Percentiles rank a stretch among this genome's conserved stretches.
phyloP scores from a whole-genome alignment of 1,284 basidiomycete species.

The Kalmanozyma brasiliensis region DNA sequence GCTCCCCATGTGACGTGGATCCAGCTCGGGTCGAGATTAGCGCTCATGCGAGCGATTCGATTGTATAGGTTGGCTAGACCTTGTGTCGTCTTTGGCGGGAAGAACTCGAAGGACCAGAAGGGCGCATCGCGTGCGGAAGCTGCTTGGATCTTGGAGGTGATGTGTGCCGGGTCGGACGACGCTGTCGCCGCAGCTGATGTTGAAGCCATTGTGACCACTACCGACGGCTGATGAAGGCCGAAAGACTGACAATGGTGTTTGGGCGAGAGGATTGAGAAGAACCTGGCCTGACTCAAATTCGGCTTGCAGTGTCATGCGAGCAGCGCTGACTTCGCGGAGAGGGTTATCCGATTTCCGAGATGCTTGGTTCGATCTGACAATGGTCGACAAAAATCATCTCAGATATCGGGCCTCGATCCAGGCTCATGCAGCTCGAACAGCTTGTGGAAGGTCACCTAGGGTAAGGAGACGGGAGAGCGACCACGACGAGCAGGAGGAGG shows the following conservation, averaged over 20 bases:
- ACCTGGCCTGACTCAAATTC: background rate
- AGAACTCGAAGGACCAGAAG: constrained; percentile 83
- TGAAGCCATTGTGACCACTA: constrained; percentile 5
- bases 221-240: background rate
- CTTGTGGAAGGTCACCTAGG: no score
- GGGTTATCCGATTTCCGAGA: constrained; percentile 1
- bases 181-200: constrained; percentile 1
- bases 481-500: no score
- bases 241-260: background rate
- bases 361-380: background rate
- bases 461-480: no score
- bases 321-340: background rate
- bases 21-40: constrained; percentile 72
- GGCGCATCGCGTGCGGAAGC: constrained; percentile 30
- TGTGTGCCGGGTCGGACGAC: constrained; percentile 36
- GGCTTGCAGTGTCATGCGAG: constrained; percentile 5
- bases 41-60: constrained; percentile 72
- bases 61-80: constrained; percentile 75
- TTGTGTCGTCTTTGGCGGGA: constrained; percentile 90
- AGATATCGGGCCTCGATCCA: no score
- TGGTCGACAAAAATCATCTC: no score
- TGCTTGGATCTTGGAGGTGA: constrained; percentile 36
- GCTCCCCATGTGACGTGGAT: constrained; percentile 92
- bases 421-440: no score
- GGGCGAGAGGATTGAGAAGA: background rate